A percentile compares a stretch with the other conserved stretches of the same genome.
These are phyloP conservation scores for Allomyces macrogynus DNA, from an alignment of 192 early-diverging fungal genomes.

Conservation along the genomic window DNA sequence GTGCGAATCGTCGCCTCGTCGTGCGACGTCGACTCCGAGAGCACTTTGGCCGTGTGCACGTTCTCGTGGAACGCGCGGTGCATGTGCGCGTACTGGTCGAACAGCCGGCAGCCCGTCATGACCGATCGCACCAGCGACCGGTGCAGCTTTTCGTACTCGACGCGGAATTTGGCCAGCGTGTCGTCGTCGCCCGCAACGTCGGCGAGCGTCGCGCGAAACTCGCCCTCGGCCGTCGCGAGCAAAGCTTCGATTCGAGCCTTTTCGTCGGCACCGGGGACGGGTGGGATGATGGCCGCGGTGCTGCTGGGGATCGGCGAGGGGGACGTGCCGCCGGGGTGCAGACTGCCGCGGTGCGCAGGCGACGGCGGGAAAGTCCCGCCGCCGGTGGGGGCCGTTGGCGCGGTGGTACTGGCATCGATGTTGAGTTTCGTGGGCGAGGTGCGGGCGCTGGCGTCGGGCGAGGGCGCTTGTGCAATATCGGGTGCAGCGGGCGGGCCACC, in stretches of 20 bases:
- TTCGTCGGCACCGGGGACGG: background rate
- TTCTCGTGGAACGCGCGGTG: conserved; percentile 17
- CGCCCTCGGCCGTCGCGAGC: background rate
- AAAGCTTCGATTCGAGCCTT: background rate
- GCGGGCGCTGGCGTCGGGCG: too few species aligned
- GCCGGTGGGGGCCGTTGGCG: too few species aligned
- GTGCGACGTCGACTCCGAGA: conserved; percentile 8
- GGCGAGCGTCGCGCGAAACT: background rate
- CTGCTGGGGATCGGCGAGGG: too few species aligned
- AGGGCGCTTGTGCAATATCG: too few species aligned
- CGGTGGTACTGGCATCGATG: too few species aligned
- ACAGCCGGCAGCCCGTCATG: conserved; percentile 16
- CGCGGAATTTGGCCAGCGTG: conserved; percentile 11
- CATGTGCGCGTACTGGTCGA: conserved; percentile 12
- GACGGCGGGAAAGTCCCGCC: too few species aligned
- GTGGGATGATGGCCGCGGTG: background rate
- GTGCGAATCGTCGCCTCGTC: conserved; percentile 22
- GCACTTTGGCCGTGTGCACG: conserved; percentile 10
- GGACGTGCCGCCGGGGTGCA: too few species aligned
- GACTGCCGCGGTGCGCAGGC: too few species aligned
- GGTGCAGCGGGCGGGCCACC: too few species aligned
- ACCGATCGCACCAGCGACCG: conserved; percentile 16
- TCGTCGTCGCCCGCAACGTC: conserved; percentile 3
- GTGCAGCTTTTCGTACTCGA: conserved; percentile 32
- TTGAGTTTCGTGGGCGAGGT: too few species aligned